Evolutionary conservation across 768 basidiomycete species (phyloP).

Genomic region (Leccinum uliginosum): DNA sequence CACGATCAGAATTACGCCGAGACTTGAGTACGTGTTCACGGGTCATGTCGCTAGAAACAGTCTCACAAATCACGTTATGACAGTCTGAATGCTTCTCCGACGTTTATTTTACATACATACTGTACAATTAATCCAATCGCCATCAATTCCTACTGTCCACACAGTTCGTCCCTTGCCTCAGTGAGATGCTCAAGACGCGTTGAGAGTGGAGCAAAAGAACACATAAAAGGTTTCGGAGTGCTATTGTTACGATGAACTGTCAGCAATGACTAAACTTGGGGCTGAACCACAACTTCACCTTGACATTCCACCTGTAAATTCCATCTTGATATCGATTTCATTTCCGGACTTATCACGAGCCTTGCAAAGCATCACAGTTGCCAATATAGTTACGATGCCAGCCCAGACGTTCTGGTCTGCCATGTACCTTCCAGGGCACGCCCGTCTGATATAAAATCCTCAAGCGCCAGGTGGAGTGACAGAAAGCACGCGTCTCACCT

Average conservation of each 20-base stretch:
- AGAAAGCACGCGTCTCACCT: constrained; percentile 15
- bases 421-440: constrained; percentile 33
- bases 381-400: constrained; percentile 29
- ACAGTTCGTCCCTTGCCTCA: background rate
- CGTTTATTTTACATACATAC: background rate
- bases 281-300: constrained; percentile 7
- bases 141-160: background rate
- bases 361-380: constrained; percentile 24
- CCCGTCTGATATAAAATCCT: constrained; percentile 15
- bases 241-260: constrained; percentile 8
- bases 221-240: constrained; percentile 23
- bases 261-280: background rate
- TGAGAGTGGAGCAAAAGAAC: constrained; percentile 15
- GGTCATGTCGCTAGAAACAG: background rate
- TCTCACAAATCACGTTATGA: background rate
- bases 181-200: constrained; percentile 9
- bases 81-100: background rate
- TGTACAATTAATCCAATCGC: background rate
- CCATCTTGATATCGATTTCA: constrained; percentile 21
- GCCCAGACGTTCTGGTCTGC: constrained; percentile 34
- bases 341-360: constrained; percentile 27
- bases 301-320: constrained; percentile 21
- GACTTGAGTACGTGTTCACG: too few species aligned
- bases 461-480: background rate
- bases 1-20: too few species aligned